Conservation (phyloP, 306 rosid genomes). For the Sesbania bispinosa region DNA sequence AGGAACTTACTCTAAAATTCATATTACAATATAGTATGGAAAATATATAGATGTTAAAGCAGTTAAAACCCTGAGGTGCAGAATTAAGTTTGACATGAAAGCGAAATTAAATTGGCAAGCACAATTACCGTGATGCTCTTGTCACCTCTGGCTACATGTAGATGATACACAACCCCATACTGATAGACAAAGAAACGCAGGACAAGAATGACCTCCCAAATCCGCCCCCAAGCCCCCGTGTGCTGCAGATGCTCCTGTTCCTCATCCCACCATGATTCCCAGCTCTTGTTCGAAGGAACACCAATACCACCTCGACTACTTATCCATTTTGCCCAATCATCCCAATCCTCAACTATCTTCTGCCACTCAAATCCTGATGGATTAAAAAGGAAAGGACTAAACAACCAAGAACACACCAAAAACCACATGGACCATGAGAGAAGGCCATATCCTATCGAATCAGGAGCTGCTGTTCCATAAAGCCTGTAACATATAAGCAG, state of each 20-base stretch:
- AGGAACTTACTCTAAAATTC: not conserved
- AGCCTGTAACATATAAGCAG: constrained; percentile 69
- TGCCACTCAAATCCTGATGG: constrained; percentile 99
- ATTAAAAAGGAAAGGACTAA: constrained; percentile 89
- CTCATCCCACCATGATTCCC: constrained; percentile 99
- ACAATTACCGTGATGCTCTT: constrained; percentile 63
- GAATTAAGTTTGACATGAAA: constrained; percentile 22
- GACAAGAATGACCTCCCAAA: constrained; percentile 77
- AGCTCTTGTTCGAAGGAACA: constrained; percentile 87
- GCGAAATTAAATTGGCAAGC: constrained; percentile 4
- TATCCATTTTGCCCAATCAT: constrained; percentile 97
- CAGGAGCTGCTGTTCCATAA: constrained; percentile 56
- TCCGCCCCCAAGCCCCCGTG: constrained; percentile 69
- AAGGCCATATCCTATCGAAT: constrained; percentile 38
- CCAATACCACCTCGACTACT: constrained; percentile 88
- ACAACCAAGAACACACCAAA: constrained; percentile 75
- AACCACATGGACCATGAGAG: constrained; percentile 84
- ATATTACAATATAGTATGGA: not conserved
- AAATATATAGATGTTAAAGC: constrained; percentile 16
- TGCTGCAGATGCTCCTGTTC: constrained; percentile 88
- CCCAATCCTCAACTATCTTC: constrained; percentile 96
- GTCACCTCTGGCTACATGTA: constrained; percentile 56
- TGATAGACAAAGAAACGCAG: constrained; percentile 86
- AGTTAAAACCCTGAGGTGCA: constrained; percentile 23
- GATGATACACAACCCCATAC: constrained; percentile 90